Percentiles rank a stretch among this genome's conserved stretches.
phyloP scores from a whole-genome alignment of 208 protist species.

The Borovskyia barvae region DNA sequence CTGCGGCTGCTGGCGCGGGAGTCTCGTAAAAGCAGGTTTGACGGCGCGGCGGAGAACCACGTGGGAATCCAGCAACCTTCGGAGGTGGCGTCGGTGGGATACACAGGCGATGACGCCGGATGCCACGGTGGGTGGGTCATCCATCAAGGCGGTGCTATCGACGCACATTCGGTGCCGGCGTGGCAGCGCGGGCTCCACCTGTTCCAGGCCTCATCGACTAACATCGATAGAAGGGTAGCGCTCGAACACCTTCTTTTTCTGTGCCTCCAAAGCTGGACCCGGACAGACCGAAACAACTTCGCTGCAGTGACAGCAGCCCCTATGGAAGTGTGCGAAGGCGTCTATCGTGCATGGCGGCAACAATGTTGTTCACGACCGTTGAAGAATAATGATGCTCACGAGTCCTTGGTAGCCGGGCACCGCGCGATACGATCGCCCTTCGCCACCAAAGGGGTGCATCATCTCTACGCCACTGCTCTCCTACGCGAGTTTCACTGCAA shows the following conservation, averaged over 20 bases:
- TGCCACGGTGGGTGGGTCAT: neutral
- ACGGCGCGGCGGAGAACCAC: neutral
- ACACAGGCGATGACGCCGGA: neutral
- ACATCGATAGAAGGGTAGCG: neutral
- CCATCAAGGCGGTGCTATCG: too few relatives aligned
- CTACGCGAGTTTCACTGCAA: neutral
- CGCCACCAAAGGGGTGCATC: conserved; percentile 12
- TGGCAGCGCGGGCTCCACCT: conserved; percentile 13
- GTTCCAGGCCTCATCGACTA: neutral
- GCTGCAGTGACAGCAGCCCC: conserved; percentile 6
- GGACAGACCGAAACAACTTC: too few relatives aligned
- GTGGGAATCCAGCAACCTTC: neutral
- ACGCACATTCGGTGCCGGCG: neutral
- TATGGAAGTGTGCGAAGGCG: conserved; percentile 18
- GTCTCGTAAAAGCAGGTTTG: too few relatives aligned
- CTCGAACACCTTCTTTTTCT: conserved; percentile 20
- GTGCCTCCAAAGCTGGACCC: conserved; percentile 8
- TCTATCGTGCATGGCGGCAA: conserved; percentile 17
- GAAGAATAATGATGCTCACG: too few relatives aligned
- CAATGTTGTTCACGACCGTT: too few relatives aligned
- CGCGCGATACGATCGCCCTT: neutral
- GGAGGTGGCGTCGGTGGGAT: neutral
- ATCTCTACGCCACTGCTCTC: conserved; percentile 9
- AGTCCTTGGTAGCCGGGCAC: too few relatives aligned
- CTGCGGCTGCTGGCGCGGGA: neutral